Conservation (phyloP, 352 stramenopile species). For the Phytophthora palmivora region DNA sequence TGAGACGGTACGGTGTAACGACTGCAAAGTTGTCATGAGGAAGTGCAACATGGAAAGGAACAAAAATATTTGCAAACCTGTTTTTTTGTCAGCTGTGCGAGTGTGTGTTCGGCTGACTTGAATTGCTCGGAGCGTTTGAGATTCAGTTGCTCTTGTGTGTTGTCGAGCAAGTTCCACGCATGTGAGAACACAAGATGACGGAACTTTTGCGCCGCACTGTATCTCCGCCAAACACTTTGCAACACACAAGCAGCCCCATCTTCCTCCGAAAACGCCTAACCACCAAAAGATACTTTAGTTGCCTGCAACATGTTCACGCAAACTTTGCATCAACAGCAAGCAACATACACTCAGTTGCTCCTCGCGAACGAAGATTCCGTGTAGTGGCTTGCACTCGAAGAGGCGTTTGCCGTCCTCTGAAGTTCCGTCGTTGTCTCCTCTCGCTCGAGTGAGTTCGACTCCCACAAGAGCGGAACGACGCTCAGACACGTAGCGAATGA, state of each 20-base stretch:
- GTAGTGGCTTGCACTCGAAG: constrained; percentile 86
- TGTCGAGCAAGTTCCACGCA: constrained; percentile 92
- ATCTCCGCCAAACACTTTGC: constrained; percentile 79
- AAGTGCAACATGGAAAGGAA: constrained; percentile 1
- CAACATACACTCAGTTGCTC: constrained; percentile 69
- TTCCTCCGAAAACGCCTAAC: constrained; percentile 78
- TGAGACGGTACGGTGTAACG: constrained; percentile 57
- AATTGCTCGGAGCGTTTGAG: constrained; percentile 88
- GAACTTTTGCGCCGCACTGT: constrained; percentile 82
- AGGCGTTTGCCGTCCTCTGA: constrained; percentile 69
- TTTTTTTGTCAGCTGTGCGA: constrained; percentile 77
- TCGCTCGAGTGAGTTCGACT: constrained; percentile 84
- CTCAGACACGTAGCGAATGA: constrained; percentile 71
- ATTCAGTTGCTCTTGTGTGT: constrained; percentile 91
- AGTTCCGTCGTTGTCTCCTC: constrained; percentile 79
- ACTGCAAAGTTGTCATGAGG: constrained; percentile 32
- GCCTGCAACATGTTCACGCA: neutral
- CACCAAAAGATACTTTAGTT: constrained; percentile 1
- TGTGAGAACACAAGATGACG: constrained; percentile 80
- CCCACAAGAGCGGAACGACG: constrained; percentile 68
- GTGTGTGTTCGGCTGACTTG: constrained; percentile 83
- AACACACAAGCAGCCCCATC: constrained; percentile 79
- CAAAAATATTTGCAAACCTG: constrained; percentile 42
- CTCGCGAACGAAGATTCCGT: constrained; percentile 87
- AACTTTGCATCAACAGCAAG: neutral